These are phyloP conservation scores for Metschnikowia sp. DNA, from an alignment of 805 yeast species.

Conservation along the genomic window DNA sequence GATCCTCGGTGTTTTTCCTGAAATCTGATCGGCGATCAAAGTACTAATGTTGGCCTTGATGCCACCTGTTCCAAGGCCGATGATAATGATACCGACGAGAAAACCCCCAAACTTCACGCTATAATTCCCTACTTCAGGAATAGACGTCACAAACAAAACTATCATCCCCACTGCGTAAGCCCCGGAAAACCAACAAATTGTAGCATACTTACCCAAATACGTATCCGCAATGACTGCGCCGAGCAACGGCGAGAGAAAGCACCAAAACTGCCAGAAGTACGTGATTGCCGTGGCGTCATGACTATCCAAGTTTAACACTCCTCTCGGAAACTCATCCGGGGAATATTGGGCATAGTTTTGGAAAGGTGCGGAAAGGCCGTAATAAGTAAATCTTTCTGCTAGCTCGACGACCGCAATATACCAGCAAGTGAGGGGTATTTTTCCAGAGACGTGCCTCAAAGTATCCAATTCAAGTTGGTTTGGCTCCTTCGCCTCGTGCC, in stretches of 20 bases:
- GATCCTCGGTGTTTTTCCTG: slow-evolving; percentile 35
- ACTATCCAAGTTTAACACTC: slow-evolving; percentile 9
- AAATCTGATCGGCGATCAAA: slow-evolving; percentile 56
- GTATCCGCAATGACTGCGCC: slow-evolving; percentile 58
- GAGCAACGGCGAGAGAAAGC: slow-evolving; percentile 12
- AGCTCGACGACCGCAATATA: slow-evolving; percentile 15
- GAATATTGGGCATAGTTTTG: slow-evolving; percentile 16
- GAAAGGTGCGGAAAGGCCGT: slow-evolving; percentile 17
- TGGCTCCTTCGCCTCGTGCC: slow-evolving; percentile 24
- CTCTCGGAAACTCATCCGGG: slow-evolving; percentile 12
- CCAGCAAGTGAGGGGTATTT: slow-evolving; percentile 15
- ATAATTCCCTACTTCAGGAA: slow-evolving; percentile 50
- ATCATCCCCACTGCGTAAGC: slow-evolving; percentile 61
- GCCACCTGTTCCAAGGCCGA: slow-evolving; percentile 79
- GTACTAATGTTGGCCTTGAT: slow-evolving; percentile 75
- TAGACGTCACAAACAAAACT: slow-evolving; percentile 62
- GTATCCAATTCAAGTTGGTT: slow-evolving; percentile 52
- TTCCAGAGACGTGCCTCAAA: slow-evolving; percentile 46
- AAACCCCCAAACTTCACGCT: slow-evolving; percentile 63
- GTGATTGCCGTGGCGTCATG: slow-evolving; percentile 14
- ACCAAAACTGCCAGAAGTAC: slow-evolving; percentile 17
- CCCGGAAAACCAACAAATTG: slow-evolving; percentile 58
- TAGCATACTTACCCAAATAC: slow-evolving; percentile 65
- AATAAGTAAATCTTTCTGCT: slow-evolving; percentile 15
- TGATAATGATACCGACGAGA: slow-evolving; percentile 48